Conservation (phyloP, 345 rosid species). For the Microthlaspi erraticum region DNA sequence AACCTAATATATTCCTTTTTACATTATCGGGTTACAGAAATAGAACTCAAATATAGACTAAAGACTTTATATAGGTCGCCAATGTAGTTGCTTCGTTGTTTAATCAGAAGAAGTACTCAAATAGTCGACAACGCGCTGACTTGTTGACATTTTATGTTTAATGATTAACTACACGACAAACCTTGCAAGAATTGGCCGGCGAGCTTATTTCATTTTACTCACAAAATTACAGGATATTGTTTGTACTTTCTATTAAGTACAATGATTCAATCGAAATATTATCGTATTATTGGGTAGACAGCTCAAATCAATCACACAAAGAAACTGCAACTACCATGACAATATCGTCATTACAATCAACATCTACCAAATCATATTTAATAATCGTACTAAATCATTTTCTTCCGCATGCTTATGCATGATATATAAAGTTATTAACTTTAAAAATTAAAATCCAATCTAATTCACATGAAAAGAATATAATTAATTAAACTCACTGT, state of each 20-base stretch:
- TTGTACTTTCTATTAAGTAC: conserved; percentile 14
- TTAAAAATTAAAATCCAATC: not conserved
- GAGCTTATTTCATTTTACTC: conserved; percentile 27
- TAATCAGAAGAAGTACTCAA: not conserved
- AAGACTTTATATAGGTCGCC: conserved; percentile 25
- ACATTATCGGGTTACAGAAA: conserved; percentile 31
- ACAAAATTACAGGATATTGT: conserved; percentile 12
- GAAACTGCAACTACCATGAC: conserved; percentile 7
- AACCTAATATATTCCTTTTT: conserved; percentile 28
- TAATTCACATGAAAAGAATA: not conserved
- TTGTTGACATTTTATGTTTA: conserved; percentile 38
- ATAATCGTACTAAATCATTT: conserved; percentile 1
- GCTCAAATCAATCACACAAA: conserved; percentile 25
- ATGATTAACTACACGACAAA: conserved; percentile 36
- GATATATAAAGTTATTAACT: not conserved
- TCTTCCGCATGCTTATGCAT: conserved; percentile 1
- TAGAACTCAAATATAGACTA: conserved; percentile 31
- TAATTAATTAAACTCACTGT: no score
- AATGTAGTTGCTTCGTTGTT: conserved; percentile 29
- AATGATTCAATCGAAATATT: conserved; percentile 25
- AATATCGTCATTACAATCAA: conserved; percentile 21
- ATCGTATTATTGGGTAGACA: conserved; percentile 29
- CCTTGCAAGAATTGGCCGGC: conserved; percentile 34
- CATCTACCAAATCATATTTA: conserved; percentile 12
- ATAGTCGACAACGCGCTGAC: conserved; percentile 40